These are phyloP conservation scores for Mucor racemosus DNA, from an alignment of 371 early-diverging fungal genomes.

Conservation along the genomic window DNA sequence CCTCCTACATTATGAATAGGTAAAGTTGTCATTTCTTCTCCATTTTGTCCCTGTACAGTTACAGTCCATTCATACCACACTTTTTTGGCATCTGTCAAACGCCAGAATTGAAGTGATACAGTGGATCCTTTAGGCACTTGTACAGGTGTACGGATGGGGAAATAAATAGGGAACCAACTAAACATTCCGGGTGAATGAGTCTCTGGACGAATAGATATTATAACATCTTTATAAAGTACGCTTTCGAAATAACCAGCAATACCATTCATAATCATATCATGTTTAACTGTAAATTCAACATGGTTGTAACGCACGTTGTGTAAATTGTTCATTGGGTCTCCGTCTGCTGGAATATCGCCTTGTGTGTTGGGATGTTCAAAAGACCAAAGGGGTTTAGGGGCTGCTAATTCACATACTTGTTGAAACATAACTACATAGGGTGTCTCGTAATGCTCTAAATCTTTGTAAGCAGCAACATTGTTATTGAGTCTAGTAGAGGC, in stretches of 20 bases:
- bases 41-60: conserved; percentile 33
- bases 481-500: conserved; percentile 82
- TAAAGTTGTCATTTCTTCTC: conserved; percentile 29
- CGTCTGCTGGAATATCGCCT: conserved; percentile 34
- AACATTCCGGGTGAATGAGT: conserved; percentile 93
- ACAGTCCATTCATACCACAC: conserved; percentile 96
- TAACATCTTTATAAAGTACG: conserved; percentile 82
- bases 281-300: conserved; percentile 57
- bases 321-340: conserved; percentile 65
- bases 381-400: conserved; percentile 77
- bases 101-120: conserved; percentile 85
- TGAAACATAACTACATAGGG: conserved; percentile 95
- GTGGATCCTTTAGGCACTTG: conserved; percentile 60
- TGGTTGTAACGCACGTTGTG: conserved; percentile 73
- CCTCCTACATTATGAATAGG: conserved; percentile 64
- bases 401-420: conserved; percentile 67
- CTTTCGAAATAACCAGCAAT: conserved; percentile 95
- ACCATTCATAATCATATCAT: conserved; percentile 83
- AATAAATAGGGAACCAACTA: conserved; percentile 97
- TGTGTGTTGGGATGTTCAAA: conserved; percentile 80
- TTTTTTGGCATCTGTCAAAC: conserved; percentile 72
- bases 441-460: conserved; percentile 74
- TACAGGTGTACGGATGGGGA: conserved; percentile 83
- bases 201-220: conserved; percentile 81
- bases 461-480: conserved; percentile 68